These are phyloP conservation scores for Arachis hypogaea DNA, from an alignment of 306 rosid species.

Conservation along the genomic window DNA sequence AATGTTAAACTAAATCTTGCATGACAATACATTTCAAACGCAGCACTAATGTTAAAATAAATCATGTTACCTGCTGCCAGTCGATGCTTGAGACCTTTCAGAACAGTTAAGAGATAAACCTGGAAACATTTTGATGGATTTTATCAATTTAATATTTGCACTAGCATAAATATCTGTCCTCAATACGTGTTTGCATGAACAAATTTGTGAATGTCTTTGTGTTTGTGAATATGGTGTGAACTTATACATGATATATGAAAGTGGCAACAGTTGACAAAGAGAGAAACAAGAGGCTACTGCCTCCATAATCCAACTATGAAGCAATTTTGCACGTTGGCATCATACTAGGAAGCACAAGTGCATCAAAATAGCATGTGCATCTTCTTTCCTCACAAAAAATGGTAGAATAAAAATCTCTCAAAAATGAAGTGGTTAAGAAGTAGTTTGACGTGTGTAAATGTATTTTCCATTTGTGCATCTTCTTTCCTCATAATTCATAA, in stretches of 20 bases:
- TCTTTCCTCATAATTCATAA: constrained; percentile 15
- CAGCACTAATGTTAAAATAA: constrained; percentile 24
- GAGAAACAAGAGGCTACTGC: constrained; percentile 16
- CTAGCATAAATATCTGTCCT: constrained; percentile 29
- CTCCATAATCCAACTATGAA: constrained; percentile 29
- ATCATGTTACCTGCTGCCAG: constrained; percentile 86
- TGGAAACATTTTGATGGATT: constrained; percentile 55
- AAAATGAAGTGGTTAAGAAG: background rate
- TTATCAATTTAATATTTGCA: constrained; percentile 35
- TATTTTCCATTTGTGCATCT: constrained; percentile 14
- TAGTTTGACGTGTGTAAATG: constrained; percentile 21
- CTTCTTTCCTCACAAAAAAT: background rate
- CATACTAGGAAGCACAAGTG: background rate
- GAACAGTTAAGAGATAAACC: constrained; percentile 87
- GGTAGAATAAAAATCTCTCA: constrained; percentile 1
- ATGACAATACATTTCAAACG: background rate
- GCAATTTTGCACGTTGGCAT: constrained; percentile 19
- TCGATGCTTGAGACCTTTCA: constrained; percentile 92
- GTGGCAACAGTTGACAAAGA: constrained; percentile 15
- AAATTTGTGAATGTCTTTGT: constrained; percentile 25
- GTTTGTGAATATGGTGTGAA: background rate
- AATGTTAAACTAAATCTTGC: too few species aligned
- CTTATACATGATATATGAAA: constrained; percentile 19
- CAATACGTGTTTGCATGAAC: constrained; percentile 16
- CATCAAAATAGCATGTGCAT: constrained; percentile 13